phyloP scores from a whole-genome alignment of 2,329 filamentous ascomycete genomes.

The Claviceps africana region DNA sequence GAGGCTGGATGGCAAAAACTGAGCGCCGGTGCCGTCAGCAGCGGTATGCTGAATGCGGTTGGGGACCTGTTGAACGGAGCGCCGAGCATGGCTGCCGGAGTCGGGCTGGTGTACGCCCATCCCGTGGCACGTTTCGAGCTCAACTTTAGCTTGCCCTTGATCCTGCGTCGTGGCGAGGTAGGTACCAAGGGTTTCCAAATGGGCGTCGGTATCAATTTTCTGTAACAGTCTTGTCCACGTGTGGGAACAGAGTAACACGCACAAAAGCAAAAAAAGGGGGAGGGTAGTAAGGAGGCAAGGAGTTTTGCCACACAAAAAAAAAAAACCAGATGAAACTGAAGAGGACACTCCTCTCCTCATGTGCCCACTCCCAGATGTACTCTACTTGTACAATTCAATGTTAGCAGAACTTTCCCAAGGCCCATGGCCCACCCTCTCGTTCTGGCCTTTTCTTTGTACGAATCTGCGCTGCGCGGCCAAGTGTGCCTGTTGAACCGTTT shows the following conservation, averaged over 20 bases:
- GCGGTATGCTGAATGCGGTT: constrained; percentile 47
- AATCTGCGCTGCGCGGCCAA: neutral
- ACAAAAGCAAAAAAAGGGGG: neutral
- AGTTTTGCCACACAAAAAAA: neutral
- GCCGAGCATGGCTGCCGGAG: constrained; percentile 73
- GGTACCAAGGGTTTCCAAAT: constrained; percentile 84
- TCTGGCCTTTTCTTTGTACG: neutral
- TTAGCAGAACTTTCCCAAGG: too few species aligned
- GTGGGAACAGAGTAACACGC: neutral
- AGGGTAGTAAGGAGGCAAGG: neutral
- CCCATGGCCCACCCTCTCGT: too few species aligned
- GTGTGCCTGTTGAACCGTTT: neutral
- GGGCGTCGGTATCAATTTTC: constrained; percentile 90
- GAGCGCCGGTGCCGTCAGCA: constrained; percentile 31
- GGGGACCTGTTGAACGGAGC: constrained; percentile 58
- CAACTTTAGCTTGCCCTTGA: constrained; percentile 83
- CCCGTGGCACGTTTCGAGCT: constrained; percentile 87
- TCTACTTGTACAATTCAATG: too few species aligned
- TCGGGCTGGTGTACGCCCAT: constrained; percentile 90
- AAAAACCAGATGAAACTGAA: neutral
- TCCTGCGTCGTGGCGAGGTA: constrained; percentile 70
- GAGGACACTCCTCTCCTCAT: neutral
- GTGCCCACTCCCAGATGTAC: neutral
- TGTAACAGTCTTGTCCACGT: constrained; percentile 37
- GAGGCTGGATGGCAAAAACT: constrained; percentile 22